Conservation (phyloP, 2,329 filamentous ascomycete species). For the Beauveria brongniartii region DNA sequence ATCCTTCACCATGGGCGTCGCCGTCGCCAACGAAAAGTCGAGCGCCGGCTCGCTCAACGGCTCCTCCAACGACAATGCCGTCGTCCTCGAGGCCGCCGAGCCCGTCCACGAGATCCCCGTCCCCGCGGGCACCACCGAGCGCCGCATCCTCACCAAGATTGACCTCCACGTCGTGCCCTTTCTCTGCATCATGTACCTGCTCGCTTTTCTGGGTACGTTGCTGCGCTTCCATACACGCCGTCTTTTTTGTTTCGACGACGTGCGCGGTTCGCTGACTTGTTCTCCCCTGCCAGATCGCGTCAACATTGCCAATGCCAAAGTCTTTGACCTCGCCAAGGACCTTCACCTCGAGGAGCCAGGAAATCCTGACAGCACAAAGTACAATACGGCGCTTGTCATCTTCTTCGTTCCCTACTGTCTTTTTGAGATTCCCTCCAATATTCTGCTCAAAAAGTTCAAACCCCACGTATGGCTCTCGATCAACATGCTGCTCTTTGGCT, state of each 20-base stretch:
- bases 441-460: constrained; percentile 28
- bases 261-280: neutral
- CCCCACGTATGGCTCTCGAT: constrained; percentile 65
- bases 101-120: constrained; percentile 12
- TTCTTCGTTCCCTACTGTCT: constrained; percentile 75
- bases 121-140: constrained; percentile 52
- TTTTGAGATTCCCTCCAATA: constrained; percentile 55
- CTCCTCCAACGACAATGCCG: constrained; percentile 11
- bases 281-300: constrained; percentile 46
- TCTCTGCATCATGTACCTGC: constrained; percentile 62
- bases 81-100: neutral
- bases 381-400: constrained; percentile 69
- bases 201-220: constrained; percentile 53
- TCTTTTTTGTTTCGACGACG: neutral
- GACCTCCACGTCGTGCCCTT: constrained; percentile 66
- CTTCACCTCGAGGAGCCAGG: constrained; percentile 44
- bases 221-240: neutral
- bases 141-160: constrained; percentile 59
- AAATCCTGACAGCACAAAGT: constrained; percentile 48
- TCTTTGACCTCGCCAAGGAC: constrained; percentile 57
- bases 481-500: constrained; percentile 80
- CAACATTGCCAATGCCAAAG: constrained; percentile 70
- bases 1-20: constrained; percentile 13
- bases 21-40: constrained; percentile 14
- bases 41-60: constrained; percentile 12